Conservation (phyloP, 768 basidiomycete species). For the Pulveroboletus sp. region DNA sequence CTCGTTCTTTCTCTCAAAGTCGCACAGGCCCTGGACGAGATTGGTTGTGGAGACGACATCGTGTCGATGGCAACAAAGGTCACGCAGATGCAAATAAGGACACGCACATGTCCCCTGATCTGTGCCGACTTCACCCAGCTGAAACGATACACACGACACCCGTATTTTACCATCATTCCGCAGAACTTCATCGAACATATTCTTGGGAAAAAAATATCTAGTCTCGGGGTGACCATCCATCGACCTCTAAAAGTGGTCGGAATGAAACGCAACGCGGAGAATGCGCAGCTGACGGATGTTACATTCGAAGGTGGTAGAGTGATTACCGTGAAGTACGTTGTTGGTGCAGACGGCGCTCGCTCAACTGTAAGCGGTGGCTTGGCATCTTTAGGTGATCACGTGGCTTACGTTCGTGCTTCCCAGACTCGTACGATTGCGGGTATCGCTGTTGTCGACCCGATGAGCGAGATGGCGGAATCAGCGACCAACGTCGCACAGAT, state of each 20-base stretch:
- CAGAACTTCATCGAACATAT: conserved; percentile 44
- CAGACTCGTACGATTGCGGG: too few relatives aligned
- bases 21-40: conserved; percentile 34
- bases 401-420: background rate
- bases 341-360: conserved; percentile 50
- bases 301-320: conserved; percentile 43
- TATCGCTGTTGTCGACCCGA: too few relatives aligned
- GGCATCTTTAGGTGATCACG: background rate
- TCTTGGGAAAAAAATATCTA: conserved; percentile 32
- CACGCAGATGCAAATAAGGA: conserved; percentile 23
- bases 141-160: conserved; percentile 39
- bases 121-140: conserved; percentile 34
- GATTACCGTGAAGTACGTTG: conserved; percentile 42
- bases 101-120: conserved; percentile 28
- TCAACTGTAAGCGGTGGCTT: conserved; percentile 39
- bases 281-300: conserved; percentile 34
- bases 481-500: too few relatives aligned
- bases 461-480: too few relatives aligned
- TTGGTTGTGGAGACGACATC: conserved; percentile 39
- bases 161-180: conserved; percentile 40
- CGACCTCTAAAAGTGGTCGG: conserved; percentile 39
- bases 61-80: conserved; percentile 35
- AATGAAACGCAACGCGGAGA: conserved; percentile 29
- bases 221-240: conserved; percentile 31
- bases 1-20: background rate